These are phyloP conservation scores for Psilocybe tampanensis DNA, from an alignment of 768 basidiomycete species.

Conservation along the genomic window DNA sequence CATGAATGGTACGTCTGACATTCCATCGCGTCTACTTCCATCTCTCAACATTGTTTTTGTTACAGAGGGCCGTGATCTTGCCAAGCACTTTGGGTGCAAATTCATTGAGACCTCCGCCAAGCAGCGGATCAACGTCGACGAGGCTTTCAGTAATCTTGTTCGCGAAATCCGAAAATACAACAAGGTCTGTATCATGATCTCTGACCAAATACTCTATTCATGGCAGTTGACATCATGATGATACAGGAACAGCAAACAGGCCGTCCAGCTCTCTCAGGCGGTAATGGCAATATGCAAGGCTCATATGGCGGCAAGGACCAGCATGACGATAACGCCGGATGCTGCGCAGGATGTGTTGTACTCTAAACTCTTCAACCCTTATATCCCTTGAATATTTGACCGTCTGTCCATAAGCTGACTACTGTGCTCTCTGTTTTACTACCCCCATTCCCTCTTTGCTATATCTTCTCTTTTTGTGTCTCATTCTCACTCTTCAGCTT, in stretches of 20 bases:
- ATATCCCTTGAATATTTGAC: conserved; percentile 16
- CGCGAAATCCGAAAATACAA: conserved; percentile 94
- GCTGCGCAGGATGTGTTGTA: conserved; percentile 73
- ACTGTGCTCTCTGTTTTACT: conserved; percentile 14
- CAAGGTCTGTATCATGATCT: conserved; percentile 55
- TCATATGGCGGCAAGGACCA: conserved; percentile 51
- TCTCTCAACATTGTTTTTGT: neutral
- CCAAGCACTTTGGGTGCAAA: conserved; percentile 91
- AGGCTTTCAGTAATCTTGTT: conserved; percentile 92
- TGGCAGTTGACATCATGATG: conserved; percentile 10
- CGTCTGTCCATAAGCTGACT: conserved; percentile 11
- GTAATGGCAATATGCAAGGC: conserved; percentile 44
- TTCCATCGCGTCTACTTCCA: neutral
- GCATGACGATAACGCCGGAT: conserved; percentile 59
- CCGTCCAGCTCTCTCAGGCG: conserved; percentile 58
- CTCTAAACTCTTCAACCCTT: conserved; percentile 33
- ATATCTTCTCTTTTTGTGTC: conserved; percentile 25
- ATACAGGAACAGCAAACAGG: conserved; percentile 77
- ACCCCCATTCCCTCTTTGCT: conserved; percentile 23
- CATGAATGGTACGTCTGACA: conserved; percentile 70
- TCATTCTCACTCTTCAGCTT: conserved; percentile 5
- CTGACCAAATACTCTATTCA: neutral
- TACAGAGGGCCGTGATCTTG: conserved; percentile 95
- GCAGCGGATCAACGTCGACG: conserved; percentile 95
- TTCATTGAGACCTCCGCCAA: conserved; percentile 98